Evolutionary conservation across 257 asterid genomes (phyloP).

Genomic region (Nicotiana undulata): DNA sequence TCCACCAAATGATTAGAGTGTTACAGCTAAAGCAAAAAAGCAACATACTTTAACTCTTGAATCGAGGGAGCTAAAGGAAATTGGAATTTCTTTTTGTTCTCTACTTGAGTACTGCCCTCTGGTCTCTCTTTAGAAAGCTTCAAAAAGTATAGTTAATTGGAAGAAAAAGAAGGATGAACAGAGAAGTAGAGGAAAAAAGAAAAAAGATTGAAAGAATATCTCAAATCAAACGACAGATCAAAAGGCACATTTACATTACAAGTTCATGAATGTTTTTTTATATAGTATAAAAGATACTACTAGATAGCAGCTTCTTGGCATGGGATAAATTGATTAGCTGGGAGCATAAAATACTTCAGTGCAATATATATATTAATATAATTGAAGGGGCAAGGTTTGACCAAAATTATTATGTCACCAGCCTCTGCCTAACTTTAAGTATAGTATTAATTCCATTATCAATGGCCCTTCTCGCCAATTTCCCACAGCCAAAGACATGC

Average conservation of each 20-base stretch:
- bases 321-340: conserved; percentile 3
- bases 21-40: conserved; percentile 35
- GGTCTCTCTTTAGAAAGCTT: neutral
- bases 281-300: neutral
- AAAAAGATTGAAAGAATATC: conserved; percentile 3
- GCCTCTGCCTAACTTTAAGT: conserved; percentile 15
- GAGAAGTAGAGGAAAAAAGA: conserved; percentile 9
- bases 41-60: conserved; percentile 37
- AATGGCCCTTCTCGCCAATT: neutral
- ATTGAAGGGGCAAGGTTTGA: conserved; percentile 17
- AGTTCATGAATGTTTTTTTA: neutral
- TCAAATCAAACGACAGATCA: neutral
- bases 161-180: conserved; percentile 21
- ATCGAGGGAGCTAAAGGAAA: conserved; percentile 35
- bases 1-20: conserved; percentile 31
- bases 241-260: conserved; percentile 1
- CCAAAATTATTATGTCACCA: conserved; percentile 8
- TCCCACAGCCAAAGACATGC: conserved; percentile 4
- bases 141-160: conserved; percentile 27
- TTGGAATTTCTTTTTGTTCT: conserved; percentile 32
- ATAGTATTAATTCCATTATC: neutral
- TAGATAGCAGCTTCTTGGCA: neutral
- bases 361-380: conserved; percentile 10
- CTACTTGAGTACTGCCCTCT: conserved; percentile 8
- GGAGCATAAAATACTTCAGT: conserved; percentile 11